A percentile compares a stretch with the other conserved stretches of the same genome.
These are phyloP conservation scores for Calocybe indica DNA, from an alignment of 768 basidiomycete genomes.

Conservation along the genomic window DNA sequence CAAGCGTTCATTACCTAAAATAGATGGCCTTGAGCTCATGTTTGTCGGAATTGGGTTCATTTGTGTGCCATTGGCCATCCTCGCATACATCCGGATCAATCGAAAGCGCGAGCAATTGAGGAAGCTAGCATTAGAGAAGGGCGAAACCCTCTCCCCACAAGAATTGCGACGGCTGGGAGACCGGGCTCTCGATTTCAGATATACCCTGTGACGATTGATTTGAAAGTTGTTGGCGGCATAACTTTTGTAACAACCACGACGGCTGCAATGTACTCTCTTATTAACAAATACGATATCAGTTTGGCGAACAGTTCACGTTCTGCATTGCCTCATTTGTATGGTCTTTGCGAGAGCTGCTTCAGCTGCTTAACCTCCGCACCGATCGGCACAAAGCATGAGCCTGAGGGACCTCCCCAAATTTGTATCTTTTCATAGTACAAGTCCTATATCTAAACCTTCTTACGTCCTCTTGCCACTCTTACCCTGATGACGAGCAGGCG, in stretches of 20 bases:
- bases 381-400: too few relatives aligned
- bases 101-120: conserved; percentile 35
- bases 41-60: conserved; percentile 63
- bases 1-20: neutral
- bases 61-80: conserved; percentile 37
- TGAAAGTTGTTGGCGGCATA: neutral
- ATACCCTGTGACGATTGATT: conserved; percentile 26
- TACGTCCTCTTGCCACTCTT: too few relatives aligned
- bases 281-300: neutral
- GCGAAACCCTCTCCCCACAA: conserved; percentile 26
- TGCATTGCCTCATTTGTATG: neutral
- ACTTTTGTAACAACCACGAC: neutral
- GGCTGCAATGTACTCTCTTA: too few relatives aligned
- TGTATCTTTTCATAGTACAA: too few relatives aligned
- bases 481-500: too few relatives aligned
- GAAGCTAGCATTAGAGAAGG: conserved; percentile 20
- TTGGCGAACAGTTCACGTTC: neutral
- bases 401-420: too few relatives aligned
- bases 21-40: conserved; percentile 62
- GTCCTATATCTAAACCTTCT: too few relatives aligned
- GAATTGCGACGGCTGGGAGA: conserved; percentile 46
- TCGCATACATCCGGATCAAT: conserved; percentile 54
- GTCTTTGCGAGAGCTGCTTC: too few relatives aligned
- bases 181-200: conserved; percentile 58
- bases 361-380: too few relatives aligned